Evolutionary conservation across 805 yeast species (phyloP), one percentile per base, ranked within the genome.

Genomic region (Metschnikowia reukaufii): DNA sequence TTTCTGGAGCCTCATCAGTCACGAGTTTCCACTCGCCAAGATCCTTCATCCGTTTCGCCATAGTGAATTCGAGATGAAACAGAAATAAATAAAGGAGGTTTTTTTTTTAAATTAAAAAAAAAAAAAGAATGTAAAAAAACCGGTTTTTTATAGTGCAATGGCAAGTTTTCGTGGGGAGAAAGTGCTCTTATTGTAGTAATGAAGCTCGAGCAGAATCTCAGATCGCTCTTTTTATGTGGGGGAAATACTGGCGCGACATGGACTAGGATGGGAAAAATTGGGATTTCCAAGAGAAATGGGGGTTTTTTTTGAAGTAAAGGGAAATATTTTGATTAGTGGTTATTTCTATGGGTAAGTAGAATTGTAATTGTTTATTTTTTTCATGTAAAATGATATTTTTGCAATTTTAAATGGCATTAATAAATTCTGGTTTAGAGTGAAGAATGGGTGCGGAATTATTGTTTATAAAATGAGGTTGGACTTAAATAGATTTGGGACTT

Each of bases 1-100:
- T 21, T 8, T 35, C 38, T 4, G 42, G 39, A 1, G 30, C 25
- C 15, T 39, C 45, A 10, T 49, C 40, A 17, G 44, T 37, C 6
- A 54, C 34, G 21, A 49, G 32, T 31, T 37, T 42, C 59, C 59
- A 55, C 5, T 48, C 53, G 8, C 55, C 56, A 13, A 55, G 21
- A 36, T 51, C 55, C 35, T 54, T 55, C 4, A 15, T 44, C 27
- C 56, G 33, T 36, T 45, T 51, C 19, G 57, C 57, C 57, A 53
- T 52, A 12, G 16, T 36, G 31, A 19, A 35, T 17, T 25, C 12
- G 29, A 4, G 5, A 25, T 25, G 12, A n/a, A n/a, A n/a, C n/a
- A n/a, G n/a, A n/a, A n/a, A n/a, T n/a, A n/a, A n/a, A n/a, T n/a
- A 12, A 12, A 8, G 30, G 12, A 2, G 34, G n/a, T 31, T 31